These are phyloP conservation scores for Viola odorata DNA, from an alignment of 345 rosid species.

Conservation along the genomic window DNA sequence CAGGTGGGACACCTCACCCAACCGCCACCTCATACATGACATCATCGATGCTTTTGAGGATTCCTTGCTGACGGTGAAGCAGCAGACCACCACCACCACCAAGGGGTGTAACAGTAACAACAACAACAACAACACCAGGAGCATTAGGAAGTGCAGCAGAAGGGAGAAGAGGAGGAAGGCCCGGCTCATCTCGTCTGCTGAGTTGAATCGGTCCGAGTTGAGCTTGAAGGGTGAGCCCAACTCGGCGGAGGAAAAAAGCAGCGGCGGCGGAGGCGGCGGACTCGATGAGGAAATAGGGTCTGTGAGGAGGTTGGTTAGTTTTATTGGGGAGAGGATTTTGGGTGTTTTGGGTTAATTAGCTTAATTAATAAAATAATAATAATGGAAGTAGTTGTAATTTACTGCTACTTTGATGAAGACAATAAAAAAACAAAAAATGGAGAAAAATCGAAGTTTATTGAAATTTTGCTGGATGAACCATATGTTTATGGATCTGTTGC, in stretches of 20 bases:
- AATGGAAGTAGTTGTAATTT: too few relatives aligned
- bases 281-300: constrained; percentile 26
- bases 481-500: too few relatives aligned
- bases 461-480: too few relatives aligned
- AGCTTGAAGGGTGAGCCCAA: constrained; percentile 8
- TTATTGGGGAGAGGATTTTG: constrained; percentile 71
- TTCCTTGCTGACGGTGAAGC: constrained; percentile 10
- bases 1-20: constrained; percentile 78
- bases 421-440: too few relatives aligned
- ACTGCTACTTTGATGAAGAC: too few relatives aligned
- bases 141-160: constrained; percentile 18
- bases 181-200: constrained; percentile 13
- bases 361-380: too few relatives aligned
- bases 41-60: constrained; percentile 76
- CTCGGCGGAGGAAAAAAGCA: constrained; percentile 19
- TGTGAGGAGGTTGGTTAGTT: constrained; percentile 45
- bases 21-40: constrained; percentile 71
- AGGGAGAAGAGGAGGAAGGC: constrained; percentile 44
- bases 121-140: too few relatives aligned
- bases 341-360: constrained; percentile 43
- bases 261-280: constrained; percentile 1
- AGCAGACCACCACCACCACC: constrained; percentile 8
- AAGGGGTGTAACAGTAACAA: too few relatives aligned
- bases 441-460: too few relatives aligned
- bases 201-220: constrained; percentile 26